A percentile compares a stretch with the other conserved stretches of the same genome.
These are phyloP conservation scores for Daldinia bambusicola DNA, from an alignment of 495 filamentous ascomycete species.

Conservation along the genomic window DNA sequence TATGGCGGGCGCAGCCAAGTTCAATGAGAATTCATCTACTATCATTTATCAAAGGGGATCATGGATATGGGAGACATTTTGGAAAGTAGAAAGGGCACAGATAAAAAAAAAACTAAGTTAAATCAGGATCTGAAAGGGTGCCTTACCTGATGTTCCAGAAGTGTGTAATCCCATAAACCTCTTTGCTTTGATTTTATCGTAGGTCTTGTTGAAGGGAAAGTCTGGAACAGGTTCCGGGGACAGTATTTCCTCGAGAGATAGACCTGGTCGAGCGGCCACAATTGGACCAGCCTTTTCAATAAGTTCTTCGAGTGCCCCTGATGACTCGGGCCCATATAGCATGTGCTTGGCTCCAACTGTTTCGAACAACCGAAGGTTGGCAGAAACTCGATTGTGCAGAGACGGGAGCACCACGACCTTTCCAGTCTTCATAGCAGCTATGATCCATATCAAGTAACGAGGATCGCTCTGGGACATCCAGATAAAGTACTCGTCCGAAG, in stretches of 20 bases:
- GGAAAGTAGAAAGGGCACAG: neutral
- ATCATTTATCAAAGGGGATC: neutral
- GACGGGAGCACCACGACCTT: constrained; percentile 43
- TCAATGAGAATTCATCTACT: neutral
- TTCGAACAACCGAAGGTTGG: constrained; percentile 40
- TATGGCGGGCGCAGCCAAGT: neutral
- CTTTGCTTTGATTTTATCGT: constrained; percentile 39
- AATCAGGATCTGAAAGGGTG: neutral
- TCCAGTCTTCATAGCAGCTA: constrained; percentile 45
- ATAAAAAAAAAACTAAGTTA: constrained; percentile 9
- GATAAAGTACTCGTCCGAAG: constrained; percentile 38
- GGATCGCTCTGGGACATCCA: constrained; percentile 43
- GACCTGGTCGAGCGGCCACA: constrained; percentile 23
- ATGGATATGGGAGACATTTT: neutral
- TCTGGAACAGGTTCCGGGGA: constrained; percentile 38
- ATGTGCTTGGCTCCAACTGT: constrained; percentile 35
- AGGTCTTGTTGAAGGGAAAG: constrained; percentile 39
- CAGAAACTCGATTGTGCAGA: constrained; percentile 35
- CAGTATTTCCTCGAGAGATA: constrained; percentile 32
- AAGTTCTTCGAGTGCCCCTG: constrained; percentile 31
- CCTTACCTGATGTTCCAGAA: constrained; percentile 44
- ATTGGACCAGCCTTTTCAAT: constrained; percentile 23
- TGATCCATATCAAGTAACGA: constrained; percentile 40
- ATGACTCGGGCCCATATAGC: constrained; percentile 39
- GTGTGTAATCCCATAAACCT: constrained; percentile 44